Evolutionary conservation across 2,329 filamentous ascomycete genomes (phyloP).

Genomic region (Ophiostoma sp.): DNA sequence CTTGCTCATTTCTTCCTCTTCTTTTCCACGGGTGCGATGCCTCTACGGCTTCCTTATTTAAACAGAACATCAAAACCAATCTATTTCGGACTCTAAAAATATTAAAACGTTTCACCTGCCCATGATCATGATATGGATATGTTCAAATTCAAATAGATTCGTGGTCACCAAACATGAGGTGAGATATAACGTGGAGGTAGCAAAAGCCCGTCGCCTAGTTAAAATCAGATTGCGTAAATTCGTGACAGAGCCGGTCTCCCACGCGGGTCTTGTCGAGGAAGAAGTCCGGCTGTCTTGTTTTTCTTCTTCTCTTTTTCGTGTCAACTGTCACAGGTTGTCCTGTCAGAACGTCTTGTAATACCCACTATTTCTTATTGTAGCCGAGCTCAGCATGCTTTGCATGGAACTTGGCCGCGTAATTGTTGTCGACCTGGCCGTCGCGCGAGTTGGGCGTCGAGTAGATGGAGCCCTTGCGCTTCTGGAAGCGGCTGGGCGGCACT

Average conservation of each 20-base stretch:
- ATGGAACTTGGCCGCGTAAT: slow-evolving; percentile 55
- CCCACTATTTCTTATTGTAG: slow-evolving; percentile 34
- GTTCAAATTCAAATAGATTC: neutral
- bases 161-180: neutral
- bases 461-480: slow-evolving; percentile 64
- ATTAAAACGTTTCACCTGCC: neutral
- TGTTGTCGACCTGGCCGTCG: slow-evolving; percentile 58
- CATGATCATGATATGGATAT: neutral
- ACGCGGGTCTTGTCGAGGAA: too few species aligned
- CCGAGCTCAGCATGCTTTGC: slow-evolving; percentile 53
- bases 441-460: slow-evolving; percentile 60
- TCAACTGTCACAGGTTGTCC: neutral
- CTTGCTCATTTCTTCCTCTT: neutral
- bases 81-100: neutral
- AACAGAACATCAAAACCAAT: neutral
- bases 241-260: neutral
- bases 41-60: neutral
- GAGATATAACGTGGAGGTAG: neutral
- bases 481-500: slow-evolving; percentile 61
- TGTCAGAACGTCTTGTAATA: neutral
- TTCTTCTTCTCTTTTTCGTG: neutral
- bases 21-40: neutral
- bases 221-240: neutral
- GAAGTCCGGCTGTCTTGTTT: neutral
- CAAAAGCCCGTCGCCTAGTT: neutral